phyloP scores from a whole-genome alignment of 2,329 filamentous ascomycete genomes.

The Ceratocystis cubensis region DNA sequence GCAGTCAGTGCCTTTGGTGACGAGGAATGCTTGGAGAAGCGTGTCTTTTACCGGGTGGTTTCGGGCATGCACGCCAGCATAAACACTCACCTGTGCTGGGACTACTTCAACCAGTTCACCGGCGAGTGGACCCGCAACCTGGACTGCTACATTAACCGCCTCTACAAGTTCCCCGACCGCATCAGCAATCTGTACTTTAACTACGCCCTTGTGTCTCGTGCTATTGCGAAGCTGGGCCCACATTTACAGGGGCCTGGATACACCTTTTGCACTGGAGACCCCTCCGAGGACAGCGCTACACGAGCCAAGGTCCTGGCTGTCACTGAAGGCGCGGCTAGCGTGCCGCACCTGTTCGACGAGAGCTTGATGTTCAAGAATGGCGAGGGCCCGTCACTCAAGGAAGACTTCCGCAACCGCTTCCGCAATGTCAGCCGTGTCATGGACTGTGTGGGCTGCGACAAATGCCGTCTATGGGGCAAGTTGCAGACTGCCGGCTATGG shows the following conservation, averaged over 20 bases:
- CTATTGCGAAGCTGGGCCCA: slow-evolving; percentile 77
- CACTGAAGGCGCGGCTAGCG: slow-evolving; percentile 54
- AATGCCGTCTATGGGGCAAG: slow-evolving; percentile 96
- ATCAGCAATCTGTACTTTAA: slow-evolving; percentile 99
- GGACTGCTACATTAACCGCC: slow-evolving; percentile 73
- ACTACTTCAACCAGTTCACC: slow-evolving; percentile 89
- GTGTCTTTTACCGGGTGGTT: slow-evolving; percentile 92
- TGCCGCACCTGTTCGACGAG: slow-evolving; percentile 84
- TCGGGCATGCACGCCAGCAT: slow-evolving; percentile 98
- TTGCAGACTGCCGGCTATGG: slow-evolving; percentile 91
- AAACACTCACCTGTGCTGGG: slow-evolving; percentile 88
- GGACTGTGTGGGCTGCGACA: slow-evolving; percentile 98
- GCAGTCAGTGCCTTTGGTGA: slow-evolving; percentile 61
- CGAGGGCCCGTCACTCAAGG: slow-evolving; percentile 67
- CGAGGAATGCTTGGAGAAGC: slow-evolving; percentile 92
- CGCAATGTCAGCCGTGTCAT: slow-evolving; percentile 92
- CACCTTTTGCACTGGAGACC: slow-evolving; percentile 84
- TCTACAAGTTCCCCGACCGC: slow-evolving; percentile 75
- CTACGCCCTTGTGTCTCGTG: slow-evolving; percentile 87
- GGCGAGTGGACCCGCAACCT: slow-evolving; percentile 87
- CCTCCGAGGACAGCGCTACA: slow-evolving; percentile 62
- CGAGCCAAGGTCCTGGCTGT: slow-evolving; percentile 71
- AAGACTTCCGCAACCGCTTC: slow-evolving; percentile 95
- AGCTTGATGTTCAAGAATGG: slow-evolving; percentile 82
- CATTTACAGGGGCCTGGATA: slow-evolving; percentile 58